Percentiles rank a stretch among this genome's conserved stretches.
These are phyloP conservation scores for Iris macrosiphon DNA, from an alignment of 106 monocot genomes.

Conservation along the genomic window DNA sequence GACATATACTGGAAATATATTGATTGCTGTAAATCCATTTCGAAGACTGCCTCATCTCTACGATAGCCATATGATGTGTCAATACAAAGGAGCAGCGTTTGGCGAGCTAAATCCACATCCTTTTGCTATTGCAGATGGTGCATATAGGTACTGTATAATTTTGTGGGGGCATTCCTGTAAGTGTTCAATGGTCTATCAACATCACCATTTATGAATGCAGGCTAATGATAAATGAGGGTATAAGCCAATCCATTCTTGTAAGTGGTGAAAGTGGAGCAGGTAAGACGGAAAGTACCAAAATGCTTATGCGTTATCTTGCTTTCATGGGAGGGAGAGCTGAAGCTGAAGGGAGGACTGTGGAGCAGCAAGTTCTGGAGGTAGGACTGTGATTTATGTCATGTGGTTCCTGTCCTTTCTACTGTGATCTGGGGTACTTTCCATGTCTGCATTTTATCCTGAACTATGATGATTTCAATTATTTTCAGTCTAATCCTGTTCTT, in stretches of 20 bases:
- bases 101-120: constrained; percentile 28
- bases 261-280: constrained; percentile 99
- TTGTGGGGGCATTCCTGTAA: background rate
- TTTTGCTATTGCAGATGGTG: constrained; percentile 50
- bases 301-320: constrained; percentile 92
- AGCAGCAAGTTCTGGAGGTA: constrained; percentile 94
- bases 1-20: constrained; percentile 34
- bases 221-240: constrained; percentile 64
- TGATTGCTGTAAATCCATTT: constrained; percentile 33
- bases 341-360: constrained; percentile 66
- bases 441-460: background rate
- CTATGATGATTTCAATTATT: constrained; percentile 1
- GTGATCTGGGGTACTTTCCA: background rate
- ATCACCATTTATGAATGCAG: constrained; percentile 20
- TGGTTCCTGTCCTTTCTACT: background rate
- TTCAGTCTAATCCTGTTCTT: constrained; percentile 97
- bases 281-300: constrained; percentile 96
- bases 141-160: constrained; percentile 39
- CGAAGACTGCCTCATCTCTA: constrained; percentile 28
- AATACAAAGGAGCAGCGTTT: constrained; percentile 21
- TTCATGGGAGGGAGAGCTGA: constrained; percentile 81
- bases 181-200: background rate
- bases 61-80: constrained; percentile 19
- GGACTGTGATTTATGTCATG: background rate
- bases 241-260: constrained; percentile 86